These are phyloP conservation scores for Skeletonema tropicum DNA, from an alignment of 108 stramenopile species.

Conservation along the genomic window DNA sequence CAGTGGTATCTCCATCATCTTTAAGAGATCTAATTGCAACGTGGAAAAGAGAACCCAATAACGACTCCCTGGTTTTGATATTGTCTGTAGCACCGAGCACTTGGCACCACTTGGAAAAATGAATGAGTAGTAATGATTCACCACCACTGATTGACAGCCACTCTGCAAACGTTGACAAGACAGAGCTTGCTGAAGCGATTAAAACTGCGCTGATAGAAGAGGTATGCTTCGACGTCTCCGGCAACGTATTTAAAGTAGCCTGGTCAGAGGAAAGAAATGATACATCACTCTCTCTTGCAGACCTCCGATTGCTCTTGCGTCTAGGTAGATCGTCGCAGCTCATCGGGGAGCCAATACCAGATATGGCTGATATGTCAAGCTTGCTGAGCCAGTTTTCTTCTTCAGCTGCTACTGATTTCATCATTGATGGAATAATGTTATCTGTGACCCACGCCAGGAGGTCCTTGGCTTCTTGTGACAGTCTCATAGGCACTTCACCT, in stretches of 20 bases:
- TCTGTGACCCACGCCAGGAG: conserved; percentile 72
- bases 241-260: conserved; percentile 20
- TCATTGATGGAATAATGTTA: conserved; percentile 60
- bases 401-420: conserved; percentile 17
- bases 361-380: conserved; percentile 69
- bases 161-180: conserved; percentile 33
- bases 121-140: conserved; percentile 4
- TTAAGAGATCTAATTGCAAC: conserved; percentile 24
- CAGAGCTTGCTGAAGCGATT: conserved; percentile 23
- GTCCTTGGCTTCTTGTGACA: conserved; percentile 34
- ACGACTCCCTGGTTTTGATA: conserved; percentile 19
- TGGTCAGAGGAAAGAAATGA: conserved; percentile 13
- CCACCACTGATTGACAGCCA: conserved; percentile 27
- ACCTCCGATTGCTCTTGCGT: conserved; percentile 21
- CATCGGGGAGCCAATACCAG: conserved; percentile 41
- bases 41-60: conserved; percentile 28
- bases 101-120: conserved; percentile 30
- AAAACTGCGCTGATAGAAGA: conserved; percentile 5
- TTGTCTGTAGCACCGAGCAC: conserved; percentile 24
- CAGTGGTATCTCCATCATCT: conserved; percentile 15
- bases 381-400: conserved; percentile 49
- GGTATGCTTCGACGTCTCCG: conserved; percentile 19
- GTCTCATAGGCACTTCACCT: conserved; percentile 26
- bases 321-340: conserved; percentile 5
- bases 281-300: conserved; percentile 19